Base-by-base conservation (phyloP, 345 rosid genomes). In the Gossypium longicalyx region DNA sequence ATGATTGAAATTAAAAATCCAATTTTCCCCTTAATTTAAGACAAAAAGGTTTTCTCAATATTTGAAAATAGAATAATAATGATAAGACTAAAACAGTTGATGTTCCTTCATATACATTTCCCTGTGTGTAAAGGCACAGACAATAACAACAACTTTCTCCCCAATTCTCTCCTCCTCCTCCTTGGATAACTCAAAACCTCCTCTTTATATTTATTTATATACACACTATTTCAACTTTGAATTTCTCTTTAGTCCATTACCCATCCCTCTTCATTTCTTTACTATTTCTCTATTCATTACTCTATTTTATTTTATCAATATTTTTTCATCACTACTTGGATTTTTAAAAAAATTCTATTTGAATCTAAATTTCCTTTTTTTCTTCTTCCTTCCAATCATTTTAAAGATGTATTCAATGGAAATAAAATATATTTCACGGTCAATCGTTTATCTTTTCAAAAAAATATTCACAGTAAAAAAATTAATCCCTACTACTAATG, bases 141-240 rank as follows among this genome's bases (percentile, higher is more conserved):
- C 79, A 80, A 9, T 51, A 61, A 20, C 65, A 80, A 45, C 79
- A 78, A 71, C 74, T 82, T 82, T 72, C 79, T 20, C 27, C 87
- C 70, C 73, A 76, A 76, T 82, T 84, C 74, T 76, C 82, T 80
- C 38, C 82, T 80, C 34, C 82, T 80, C 83, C 3, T 17, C 69
- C 78, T 64, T 69, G 72, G 61, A 58, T 57, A 53, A 7, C 65
- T 77, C 74, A 57, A 47, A 73, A 19, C 13, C 70, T 49, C 12
- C 15, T 49, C 12, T 49, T 49, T 8, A 9, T 11, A 45, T 45
- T 45, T 45, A 45, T 8, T 45, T 45, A 45, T 45, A 34, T 0
- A 34, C 41, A 51, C 9, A 9, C 10, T 34, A 57, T 48, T 57
- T 17, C 80, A 70, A 13, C 54, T 16, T 15, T 20, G 68, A 52